A percentile compares a stretch with the other conserved stretches of the same genome.
These are phyloP conservation scores for Gracilaria domingensis DNA, from an alignment of 23 red algal species.

Conservation along the genomic window DNA sequence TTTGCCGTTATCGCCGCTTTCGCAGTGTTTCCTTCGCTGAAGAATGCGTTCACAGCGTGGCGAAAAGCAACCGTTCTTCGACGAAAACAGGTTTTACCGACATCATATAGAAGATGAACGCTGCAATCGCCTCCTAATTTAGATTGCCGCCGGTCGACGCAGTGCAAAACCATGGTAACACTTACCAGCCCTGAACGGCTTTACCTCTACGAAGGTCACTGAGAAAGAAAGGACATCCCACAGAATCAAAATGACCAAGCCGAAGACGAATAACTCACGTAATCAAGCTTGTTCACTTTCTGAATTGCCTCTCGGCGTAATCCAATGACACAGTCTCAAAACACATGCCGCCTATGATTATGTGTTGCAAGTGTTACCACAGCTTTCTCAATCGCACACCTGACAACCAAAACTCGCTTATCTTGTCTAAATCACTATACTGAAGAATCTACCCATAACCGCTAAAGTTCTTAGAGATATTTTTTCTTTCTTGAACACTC, in stretches of 20 bases:
- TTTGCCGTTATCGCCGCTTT: conserved; percentile 52
- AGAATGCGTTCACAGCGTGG: conserved; percentile 11
- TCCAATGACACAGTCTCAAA: not conserved
- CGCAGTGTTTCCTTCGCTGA: conserved; percentile 47
- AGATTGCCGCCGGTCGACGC: not conserved
- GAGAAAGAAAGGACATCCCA: not conserved
- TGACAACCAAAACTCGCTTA: not conserved
- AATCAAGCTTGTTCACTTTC: not conserved
- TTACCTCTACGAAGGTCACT: not conserved
- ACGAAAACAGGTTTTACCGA: conserved; percentile 49
- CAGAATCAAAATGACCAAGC: not conserved
- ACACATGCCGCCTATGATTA: not conserved
- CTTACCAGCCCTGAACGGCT: not conserved
- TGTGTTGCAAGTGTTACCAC: not conserved
- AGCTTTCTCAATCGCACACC: no score
- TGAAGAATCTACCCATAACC: not conserved
- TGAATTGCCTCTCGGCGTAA: not conserved
- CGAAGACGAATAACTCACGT: not conserved
- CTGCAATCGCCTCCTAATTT: not conserved
- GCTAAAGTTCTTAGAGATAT: not conserved
- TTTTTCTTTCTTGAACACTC: no score
- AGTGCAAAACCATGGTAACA: not conserved
- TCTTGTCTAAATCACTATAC: not conserved
- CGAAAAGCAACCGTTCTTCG: conserved; percentile 11
- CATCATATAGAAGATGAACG: conserved; percentile 24